phyloP scores from a whole-genome alignment of 345 rosid genomes.

The Conringia planisiliqua region DNA sequence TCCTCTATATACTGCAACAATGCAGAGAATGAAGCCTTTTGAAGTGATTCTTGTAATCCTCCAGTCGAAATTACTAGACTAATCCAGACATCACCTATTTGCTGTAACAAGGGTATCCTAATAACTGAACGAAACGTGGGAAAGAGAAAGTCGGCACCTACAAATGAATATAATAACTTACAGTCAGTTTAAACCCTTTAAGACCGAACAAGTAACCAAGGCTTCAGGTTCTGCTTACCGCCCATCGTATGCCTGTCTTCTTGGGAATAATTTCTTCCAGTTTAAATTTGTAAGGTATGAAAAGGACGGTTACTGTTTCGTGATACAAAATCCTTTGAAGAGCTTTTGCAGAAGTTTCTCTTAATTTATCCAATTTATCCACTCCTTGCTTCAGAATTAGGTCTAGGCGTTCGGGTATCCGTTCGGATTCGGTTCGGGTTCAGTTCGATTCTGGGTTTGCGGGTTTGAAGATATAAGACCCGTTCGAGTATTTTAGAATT shows the following conservation, averaged over 20 bases:
- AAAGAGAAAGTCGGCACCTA: slow-evolving; percentile 82
- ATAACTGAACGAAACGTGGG: slow-evolving; percentile 74
- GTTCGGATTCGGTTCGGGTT: too few relatives aligned
- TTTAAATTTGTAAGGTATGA: slow-evolving; percentile 62
- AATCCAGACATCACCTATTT: slow-evolving; percentile 68
- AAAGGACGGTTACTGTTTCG: slow-evolving; percentile 48
- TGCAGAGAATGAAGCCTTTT: slow-evolving; percentile 63
- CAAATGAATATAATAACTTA: slow-evolving; percentile 31
- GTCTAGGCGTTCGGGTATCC: too few relatives aligned
- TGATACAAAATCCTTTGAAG: slow-evolving; percentile 74
- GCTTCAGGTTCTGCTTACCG: slow-evolving; percentile 41
- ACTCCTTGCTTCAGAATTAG: slow-evolving; percentile 92
- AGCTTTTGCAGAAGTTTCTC: slow-evolving; percentile 84
- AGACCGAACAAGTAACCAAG: slow-evolving; percentile 9
- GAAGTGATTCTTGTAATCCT: slow-evolving; percentile 87
- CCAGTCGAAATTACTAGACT: slow-evolving; percentile 87
- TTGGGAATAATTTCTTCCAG: slow-evolving; percentile 67
- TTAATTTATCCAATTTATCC: slow-evolving; percentile 90
- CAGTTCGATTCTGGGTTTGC: too few relatives aligned
- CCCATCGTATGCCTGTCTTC: slow-evolving; percentile 57
- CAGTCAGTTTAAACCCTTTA: slow-evolving; percentile 1
- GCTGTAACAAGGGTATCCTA: slow-evolving; percentile 64
- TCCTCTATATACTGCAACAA: slow-evolving; percentile 63
- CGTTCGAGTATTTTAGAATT: too few relatives aligned
- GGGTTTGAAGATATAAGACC: too few relatives aligned